Percentiles rank a stretch among this genome's conserved stretches.
These are phyloP conservation scores for Chenopodium suecicum DNA, from an alignment of 148 eudicot genomes.

Conservation along the genomic window DNA sequence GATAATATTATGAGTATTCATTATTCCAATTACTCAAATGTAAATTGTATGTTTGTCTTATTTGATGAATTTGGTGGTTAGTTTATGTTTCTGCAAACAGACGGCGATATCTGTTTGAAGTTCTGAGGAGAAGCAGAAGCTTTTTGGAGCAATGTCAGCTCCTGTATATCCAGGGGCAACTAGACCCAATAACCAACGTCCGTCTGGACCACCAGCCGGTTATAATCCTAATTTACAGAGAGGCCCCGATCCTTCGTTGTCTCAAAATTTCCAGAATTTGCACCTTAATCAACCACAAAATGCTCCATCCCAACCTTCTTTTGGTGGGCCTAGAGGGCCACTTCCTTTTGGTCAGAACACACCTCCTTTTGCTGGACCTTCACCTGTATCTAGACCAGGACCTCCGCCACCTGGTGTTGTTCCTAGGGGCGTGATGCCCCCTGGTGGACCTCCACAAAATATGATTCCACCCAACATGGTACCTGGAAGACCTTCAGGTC, in stretches of 20 bases:
- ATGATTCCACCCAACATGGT: conserved; percentile 44
- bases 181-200: conserved; percentile 51
- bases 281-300: conserved; percentile 67
- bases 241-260: conserved; percentile 36
- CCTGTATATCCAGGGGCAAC: conserved; percentile 69
- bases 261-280: conserved; percentile 69
- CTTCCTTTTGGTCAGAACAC: conserved; percentile 60
- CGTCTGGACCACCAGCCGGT: conserved; percentile 46
- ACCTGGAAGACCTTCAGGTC: conserved; percentile 50
- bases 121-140: conserved; percentile 2
- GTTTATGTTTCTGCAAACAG: conserved; percentile 10
- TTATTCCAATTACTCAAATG: not conserved
- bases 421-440: conserved; percentile 57
- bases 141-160: conserved; percentile 52
- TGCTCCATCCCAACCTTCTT: conserved; percentile 29
- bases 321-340: conserved; percentile 46
- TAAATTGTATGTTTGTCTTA: not conserved
- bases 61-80: conserved; percentile 16
- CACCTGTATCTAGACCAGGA: conserved; percentile 61
- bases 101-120: not conserved
- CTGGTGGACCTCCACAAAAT: conserved; percentile 54
- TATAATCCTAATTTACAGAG: conserved; percentile 54
- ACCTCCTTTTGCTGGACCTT: conserved; percentile 47
- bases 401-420: conserved; percentile 79
- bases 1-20: not conserved